phyloP scores from a whole-genome alignment of 768 basidiomycete species.

The Calocera viscosa region DNA sequence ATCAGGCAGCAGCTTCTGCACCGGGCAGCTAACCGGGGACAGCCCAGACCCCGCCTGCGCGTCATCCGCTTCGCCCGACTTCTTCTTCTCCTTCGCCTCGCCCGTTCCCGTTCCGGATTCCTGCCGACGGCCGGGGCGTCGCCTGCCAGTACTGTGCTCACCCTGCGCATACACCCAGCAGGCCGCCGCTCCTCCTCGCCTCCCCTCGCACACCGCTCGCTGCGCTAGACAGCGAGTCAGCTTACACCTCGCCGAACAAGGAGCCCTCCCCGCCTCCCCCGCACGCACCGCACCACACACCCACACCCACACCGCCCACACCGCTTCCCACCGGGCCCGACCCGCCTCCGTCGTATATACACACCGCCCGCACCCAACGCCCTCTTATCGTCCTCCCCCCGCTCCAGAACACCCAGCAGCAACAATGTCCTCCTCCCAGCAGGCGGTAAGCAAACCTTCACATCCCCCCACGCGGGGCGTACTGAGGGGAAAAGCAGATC shows the following conservation, averaged over 20 bases:
- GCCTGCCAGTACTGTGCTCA: too few species aligned
- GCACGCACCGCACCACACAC: not conserved
- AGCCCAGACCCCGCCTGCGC: not conserved
- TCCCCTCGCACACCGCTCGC: not conserved
- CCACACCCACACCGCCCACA: constrained; percentile 5
- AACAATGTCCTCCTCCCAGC: not conserved
- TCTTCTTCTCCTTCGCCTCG: not conserved
- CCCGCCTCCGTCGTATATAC: constrained; percentile 13
- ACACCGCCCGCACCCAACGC: constrained; percentile 8
- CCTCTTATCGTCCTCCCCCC: constrained; percentile 13
- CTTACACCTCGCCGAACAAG: not conserved
- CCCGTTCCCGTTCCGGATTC: constrained; percentile 6
- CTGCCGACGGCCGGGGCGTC: not conserved
- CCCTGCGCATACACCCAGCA: too few species aligned
- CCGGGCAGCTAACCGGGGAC: not conserved
- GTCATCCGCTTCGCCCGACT: not conserved
- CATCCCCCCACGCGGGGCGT: not conserved
- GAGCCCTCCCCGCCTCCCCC: constrained; percentile 3
- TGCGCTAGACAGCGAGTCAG: too few species aligned
- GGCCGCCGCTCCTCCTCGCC: too few species aligned
- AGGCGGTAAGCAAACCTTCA: not conserved
- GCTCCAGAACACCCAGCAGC: constrained; percentile 1
- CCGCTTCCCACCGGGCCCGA: constrained; percentile 1
- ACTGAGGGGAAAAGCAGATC: constrained; percentile 40
- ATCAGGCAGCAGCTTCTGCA: too few species aligned